Conservation (phyloP, 2,329 filamentous ascomycete genomes). For the Penicillium hesseltinei region DNA sequence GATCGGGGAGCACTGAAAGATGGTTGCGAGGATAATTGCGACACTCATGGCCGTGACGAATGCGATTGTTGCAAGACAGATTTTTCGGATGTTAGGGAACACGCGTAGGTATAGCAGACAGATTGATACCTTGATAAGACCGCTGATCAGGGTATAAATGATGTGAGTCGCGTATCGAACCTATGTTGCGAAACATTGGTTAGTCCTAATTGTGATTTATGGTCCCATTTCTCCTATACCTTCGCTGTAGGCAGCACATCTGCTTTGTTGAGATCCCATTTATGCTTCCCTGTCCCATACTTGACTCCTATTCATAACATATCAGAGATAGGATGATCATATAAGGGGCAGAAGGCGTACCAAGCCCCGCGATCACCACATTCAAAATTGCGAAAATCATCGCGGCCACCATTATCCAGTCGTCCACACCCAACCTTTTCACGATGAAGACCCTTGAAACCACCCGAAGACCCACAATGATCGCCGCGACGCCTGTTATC, state of each 20-base stretch:
- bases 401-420: background rate
- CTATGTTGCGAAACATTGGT: background rate
- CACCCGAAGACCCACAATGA: background rate
- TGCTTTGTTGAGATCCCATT: background rate
- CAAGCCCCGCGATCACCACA: background rate
- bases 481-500: background rate
- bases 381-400: background rate
- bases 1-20: constrained; percentile 8
- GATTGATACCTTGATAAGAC: background rate
- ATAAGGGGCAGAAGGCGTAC: background rate
- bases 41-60: constrained; percentile 11
- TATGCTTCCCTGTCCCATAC: background rate
- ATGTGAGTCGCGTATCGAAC: constrained; percentile 1
- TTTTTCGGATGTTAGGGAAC: constrained; percentile 1
- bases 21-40: constrained; percentile 9
- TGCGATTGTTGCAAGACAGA: constrained; percentile 6
- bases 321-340: background rate
- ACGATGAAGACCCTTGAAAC: background rate
- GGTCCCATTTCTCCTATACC: background rate
- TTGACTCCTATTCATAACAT: background rate
- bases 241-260: background rate
- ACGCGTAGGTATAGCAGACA: background rate
- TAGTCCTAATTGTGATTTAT: background rate
- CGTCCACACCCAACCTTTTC: background rate
- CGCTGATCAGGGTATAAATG: background rate